Base-by-base conservation (phyloP, 2,329 filamentous ascomycete genomes). In the Aspergillus novoparasiticus region DNA sequence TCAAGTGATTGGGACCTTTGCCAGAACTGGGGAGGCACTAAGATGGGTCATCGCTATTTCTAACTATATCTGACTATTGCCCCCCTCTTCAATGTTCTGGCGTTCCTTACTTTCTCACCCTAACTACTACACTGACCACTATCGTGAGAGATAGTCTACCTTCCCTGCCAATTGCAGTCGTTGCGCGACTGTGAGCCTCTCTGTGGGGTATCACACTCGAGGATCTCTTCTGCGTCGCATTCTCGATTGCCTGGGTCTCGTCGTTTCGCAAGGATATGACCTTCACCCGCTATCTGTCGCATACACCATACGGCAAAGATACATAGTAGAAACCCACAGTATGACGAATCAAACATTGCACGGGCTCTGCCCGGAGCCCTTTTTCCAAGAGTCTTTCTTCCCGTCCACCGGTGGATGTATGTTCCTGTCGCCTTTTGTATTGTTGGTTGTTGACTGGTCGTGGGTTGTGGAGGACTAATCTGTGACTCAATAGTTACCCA, bases 301-400 rank as follows among this genome's bases (percentile, higher is more conserved):
- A 67, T 60, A 51, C 41, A 19, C 43, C 51, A 43, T 43, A 51
- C 56, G 28, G 54, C 46, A 55, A 59, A 58, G 48, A 57, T 32
- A n/a, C 19, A 45, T 36, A 23, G 32, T 58, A 46, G 51, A 45
- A 48, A 57, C 41, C 16, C 39, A 30, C 66, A 72, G 55, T 45
- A 77, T 75, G 72, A 59, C 64, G 53, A 64, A 64, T 43, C 50
- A 56, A 9, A 58, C 65, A 54, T 39, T 73, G 51, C 65, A 67
- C 43, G 87, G 86, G 66, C 71, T 79, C 21, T 96, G 92, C 76
- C 86, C 87, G 19, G 68, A 83, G 58, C 92, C 92, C 6, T 94
- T 95, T 73, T 83, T 89, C 66, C 87, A 91, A 73, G 83, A 84
- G 63, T 78, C 79, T 34, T 76, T 84, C 63, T 96, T 90, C 72